Base-by-base conservation (phyloP, 2,329 filamentous ascomycete genomes). In the Tolypocladium pustulatum region DNA sequence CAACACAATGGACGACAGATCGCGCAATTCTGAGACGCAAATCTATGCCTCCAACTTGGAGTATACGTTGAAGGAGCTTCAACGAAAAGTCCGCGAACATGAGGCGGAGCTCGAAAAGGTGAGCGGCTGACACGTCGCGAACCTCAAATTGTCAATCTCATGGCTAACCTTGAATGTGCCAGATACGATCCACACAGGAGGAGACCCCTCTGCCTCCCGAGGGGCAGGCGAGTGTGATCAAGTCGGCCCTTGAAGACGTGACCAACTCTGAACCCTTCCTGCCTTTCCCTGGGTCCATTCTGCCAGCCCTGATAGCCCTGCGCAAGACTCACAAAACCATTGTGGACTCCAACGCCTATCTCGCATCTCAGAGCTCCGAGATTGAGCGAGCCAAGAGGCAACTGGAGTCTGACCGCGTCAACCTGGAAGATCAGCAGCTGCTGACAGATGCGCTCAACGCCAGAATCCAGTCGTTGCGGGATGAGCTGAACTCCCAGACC, bases 261-360 rank as follows among this genome's bases (percentile, higher is more conserved):
- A 80, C 83, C 15, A 75, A 81, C 51, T 78, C 80, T 17, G 79
- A 85, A 56, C 86, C 87, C 10, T 84, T 84, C 64, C 74, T 93
- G 27, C 89, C 90, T 3, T 77, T 79, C 30, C 75, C 83, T 12
- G 82, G 81, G 55, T 93, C 90, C 25, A 78, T 86, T 7, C 72
- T 94, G 8, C 88, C 89, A 4, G 83, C 86, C 8, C 76, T 95
- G 5, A 69, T 94, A 46, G 89, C 90, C 7, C 73, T 91, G 57
- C 84, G 87, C 56, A 84, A 82, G 65, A 85, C 87, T 3, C 80
- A 86, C 59, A 78, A 81, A 59, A 85, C 84, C 20, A 81, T 89
- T 55, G 71, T 78, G 60, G 85, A 90, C 64, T 87, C 85, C 22
- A 84, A 82, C 63, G 73, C 76, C 25, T 85, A 85, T 57, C 77